phyloP scores from a whole-genome alignment of 148 eudicot genomes.

The Simmondsia chinensis region DNA sequence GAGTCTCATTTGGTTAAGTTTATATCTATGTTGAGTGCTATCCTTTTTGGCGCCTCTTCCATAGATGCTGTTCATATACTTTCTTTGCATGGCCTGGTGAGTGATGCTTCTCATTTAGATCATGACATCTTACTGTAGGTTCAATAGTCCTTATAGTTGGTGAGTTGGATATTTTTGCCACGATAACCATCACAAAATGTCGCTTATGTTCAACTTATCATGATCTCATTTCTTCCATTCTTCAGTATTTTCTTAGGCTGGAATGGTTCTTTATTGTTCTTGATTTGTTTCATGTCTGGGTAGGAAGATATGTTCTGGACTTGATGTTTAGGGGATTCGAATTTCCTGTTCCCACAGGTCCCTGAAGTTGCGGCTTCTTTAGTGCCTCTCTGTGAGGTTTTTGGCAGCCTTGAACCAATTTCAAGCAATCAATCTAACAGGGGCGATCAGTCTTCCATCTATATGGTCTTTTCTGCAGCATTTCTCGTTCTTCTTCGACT shows the following conservation, averaged over 20 bases:
- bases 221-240: no score
- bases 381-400: conserved; percentile 21
- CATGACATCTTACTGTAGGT: no score
- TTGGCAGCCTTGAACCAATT: conserved; percentile 15
- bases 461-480: conserved; percentile 22
- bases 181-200: no score
- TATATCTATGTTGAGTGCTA: conserved; percentile 13
- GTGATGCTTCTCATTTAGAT: neutral
- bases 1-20: conserved; percentile 14
- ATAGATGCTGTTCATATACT: conserved; percentile 21
- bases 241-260: no score
- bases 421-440: conserved; percentile 4
- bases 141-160: no score
- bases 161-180: no score
- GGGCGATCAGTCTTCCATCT: conserved; percentile 10
- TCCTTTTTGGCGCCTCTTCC: conserved; percentile 22
- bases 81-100: conserved; percentile 24
- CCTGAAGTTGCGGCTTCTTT: conserved; percentile 23
- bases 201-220: no score
- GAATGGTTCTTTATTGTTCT: no score
- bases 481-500: conserved; percentile 25
- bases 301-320: no score
- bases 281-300: no score
- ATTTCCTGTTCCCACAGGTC: conserved; percentile 9
- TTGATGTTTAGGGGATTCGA: no score